These are phyloP conservation scores for Dipteronia dyeriana DNA, from an alignment of 345 rosid species.

Conservation along the genomic window DNA sequence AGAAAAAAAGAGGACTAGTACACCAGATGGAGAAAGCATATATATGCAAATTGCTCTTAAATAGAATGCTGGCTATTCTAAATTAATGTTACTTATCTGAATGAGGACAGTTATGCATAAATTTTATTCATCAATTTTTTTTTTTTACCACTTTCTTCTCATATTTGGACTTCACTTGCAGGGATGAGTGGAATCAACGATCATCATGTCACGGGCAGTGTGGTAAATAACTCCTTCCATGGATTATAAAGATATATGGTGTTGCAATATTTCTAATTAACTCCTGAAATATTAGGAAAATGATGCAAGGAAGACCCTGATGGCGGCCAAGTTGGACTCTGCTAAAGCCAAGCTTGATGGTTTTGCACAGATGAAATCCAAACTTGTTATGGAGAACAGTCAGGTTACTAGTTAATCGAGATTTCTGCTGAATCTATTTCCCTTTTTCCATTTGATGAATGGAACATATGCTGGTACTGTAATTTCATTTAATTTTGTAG, in stretches of 20 bases:
- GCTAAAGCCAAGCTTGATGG: constrained; percentile 56
- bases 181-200: constrained; percentile 26
- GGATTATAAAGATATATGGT: not conserved
- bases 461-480: not conserved
- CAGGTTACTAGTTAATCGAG: constrained; percentile 43
- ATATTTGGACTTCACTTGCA: constrained; percentile 21
- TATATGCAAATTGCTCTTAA: not conserved
- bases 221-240: constrained; percentile 28
- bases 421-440: not conserved
- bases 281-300: constrained; percentile 30
- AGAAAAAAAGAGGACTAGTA: not conserved
- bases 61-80: not conserved
- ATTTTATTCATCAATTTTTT: not conserved
- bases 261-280: constrained; percentile 12
- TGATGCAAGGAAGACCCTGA: constrained; percentile 35
- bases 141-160: constrained; percentile 6
- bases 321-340: constrained; percentile 41
- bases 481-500: not conserved
- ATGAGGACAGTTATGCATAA: not conserved
- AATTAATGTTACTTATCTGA: not conserved
- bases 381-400: constrained; percentile 41
- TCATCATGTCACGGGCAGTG: not conserved
- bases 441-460: not conserved
- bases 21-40: not conserved
- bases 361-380: constrained; percentile 41